phyloP scores from a whole-genome alignment of 345 rosid genomes.

The Gossypium australe region DNA sequence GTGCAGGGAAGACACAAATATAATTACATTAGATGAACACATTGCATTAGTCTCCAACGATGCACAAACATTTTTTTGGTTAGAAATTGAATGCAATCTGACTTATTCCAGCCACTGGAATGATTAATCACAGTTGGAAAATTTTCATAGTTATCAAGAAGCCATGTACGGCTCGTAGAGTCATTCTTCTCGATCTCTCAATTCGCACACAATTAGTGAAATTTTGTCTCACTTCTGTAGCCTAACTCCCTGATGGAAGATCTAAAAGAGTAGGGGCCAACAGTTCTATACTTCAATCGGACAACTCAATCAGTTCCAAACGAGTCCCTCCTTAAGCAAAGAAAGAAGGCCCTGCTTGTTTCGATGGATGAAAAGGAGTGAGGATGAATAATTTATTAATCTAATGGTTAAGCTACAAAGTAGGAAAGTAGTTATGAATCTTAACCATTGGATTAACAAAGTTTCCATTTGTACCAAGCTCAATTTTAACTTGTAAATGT shows the following conservation, averaged over 20 bases:
- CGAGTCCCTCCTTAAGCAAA: background rate
- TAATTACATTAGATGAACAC: constrained; percentile 2
- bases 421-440: too few relatives aligned
- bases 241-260: background rate
- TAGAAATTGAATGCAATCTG: background rate
- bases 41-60: background rate
- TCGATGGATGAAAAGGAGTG: too few relatives aligned
- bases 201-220: constrained; percentile 4
- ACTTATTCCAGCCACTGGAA: background rate
- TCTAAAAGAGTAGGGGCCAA: background rate
- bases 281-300: background rate
- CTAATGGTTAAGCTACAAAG: too few relatives aligned
- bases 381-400: too few relatives aligned
- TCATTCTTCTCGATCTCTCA: background rate
- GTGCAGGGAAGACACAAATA: background rate
- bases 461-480: too few relatives aligned
- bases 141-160: background rate
- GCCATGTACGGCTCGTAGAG: background rate
- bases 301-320: background rate
- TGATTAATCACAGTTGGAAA: background rate
- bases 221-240: background rate
- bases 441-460: too few relatives aligned
- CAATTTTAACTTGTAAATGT: background rate
- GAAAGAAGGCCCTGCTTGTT: too few relatives aligned
- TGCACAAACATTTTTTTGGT: background rate